Evolutionary conservation across 129 eudicot species (phyloP), one percentile per base, ranked within the genome.

Genomic region (Centaurea solstitialis): DNA sequence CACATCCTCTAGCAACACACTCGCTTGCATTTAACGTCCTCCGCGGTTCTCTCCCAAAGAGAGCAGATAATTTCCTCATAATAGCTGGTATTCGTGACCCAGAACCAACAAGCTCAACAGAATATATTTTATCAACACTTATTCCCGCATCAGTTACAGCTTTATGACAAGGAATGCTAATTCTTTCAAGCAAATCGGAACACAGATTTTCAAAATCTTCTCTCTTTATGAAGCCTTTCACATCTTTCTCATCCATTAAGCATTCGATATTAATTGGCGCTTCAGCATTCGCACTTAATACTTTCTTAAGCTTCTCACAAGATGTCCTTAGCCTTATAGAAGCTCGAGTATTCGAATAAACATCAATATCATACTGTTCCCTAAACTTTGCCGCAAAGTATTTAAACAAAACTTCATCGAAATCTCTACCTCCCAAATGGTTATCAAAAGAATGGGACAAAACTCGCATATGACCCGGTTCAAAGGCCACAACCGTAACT

Each of bases 1-100:
- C 94, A 86, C 98, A 96, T n/a, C 99, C 99, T 86, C 99, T 95
- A 75, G 99, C 97, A 73, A 96, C 99, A 72, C 99, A 96, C 80
- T 96, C 99, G 76, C 99, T 96, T n/a, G 98, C 99, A 91, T 96
- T 93, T 38, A 96, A 43, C 33, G 92, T 87, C 74, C 99, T 84
- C 12, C 97, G 85, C 1, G 98, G 93, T 80, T 96, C 98, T 80
- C 75, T 89, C 62, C 85, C 9, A 68, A 96, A 96, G 6, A 96
- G 9, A 53, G 91, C 76, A 76, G 82, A 74, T 78, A 96, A 43
- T 33, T 74, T 80, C 73, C 80, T 91, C 70, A 84, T 73, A 11
- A 96, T 87, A 70, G 97, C 97, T 50, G 99, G 99, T 81, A 96
- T 81, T 9, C 98, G 93, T 61, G 99, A 96, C 76, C 99, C 99